Conservation (phyloP, 2,329 filamentous ascomycete genomes). For the Arachnomyces sp. region DNA sequence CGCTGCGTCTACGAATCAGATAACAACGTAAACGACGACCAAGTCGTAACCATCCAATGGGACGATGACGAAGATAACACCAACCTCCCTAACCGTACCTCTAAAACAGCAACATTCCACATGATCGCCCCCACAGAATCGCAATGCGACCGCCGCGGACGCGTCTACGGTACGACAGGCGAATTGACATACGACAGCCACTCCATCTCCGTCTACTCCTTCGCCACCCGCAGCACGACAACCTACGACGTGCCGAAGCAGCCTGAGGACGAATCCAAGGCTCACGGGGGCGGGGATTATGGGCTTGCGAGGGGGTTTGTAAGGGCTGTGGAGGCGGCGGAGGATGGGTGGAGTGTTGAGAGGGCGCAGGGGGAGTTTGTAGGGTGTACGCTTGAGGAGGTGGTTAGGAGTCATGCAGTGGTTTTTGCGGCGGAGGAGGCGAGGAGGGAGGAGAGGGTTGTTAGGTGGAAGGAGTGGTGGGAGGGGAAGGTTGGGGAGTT, state of each 20-base stretch:
- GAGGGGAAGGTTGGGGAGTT: conserved; percentile 36
- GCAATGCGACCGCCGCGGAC: conserved; percentile 75
- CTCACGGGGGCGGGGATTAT: conserved; percentile 69
- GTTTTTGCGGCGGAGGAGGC: conserved; percentile 94
- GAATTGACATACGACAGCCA: conserved; percentile 79
- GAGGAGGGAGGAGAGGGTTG: conserved; percentile 56
- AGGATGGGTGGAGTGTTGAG: conserved; percentile 56
- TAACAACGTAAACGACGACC: conserved; percentile 91
- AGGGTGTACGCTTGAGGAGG: conserved; percentile 77
- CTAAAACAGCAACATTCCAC: conserved; percentile 84
- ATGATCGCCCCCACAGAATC: conserved; percentile 88
- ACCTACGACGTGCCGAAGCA: conserved; percentile 53
- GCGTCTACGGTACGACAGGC: conserved; percentile 77
- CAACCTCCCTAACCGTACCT: conserved; percentile 39
- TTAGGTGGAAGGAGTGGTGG: conserved; percentile 77
- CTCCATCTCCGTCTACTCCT: conserved; percentile 68
- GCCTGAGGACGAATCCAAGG: conserved; percentile 46
- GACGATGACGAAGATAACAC: conserved; percentile 63
- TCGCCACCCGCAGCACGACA: conserved; percentile 48
- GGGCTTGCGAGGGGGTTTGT: conserved; percentile 78
- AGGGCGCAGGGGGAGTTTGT: conserved; percentile 67
- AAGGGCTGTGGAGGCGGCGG: conserved; percentile 68
- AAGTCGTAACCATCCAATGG: conserved; percentile 82
- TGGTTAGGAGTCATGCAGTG: conserved; percentile 79
- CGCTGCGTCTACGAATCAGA: conserved; percentile 91